Conservation (phyloP, 768 basidiomycete species). For the Serendipita indica region DNA sequence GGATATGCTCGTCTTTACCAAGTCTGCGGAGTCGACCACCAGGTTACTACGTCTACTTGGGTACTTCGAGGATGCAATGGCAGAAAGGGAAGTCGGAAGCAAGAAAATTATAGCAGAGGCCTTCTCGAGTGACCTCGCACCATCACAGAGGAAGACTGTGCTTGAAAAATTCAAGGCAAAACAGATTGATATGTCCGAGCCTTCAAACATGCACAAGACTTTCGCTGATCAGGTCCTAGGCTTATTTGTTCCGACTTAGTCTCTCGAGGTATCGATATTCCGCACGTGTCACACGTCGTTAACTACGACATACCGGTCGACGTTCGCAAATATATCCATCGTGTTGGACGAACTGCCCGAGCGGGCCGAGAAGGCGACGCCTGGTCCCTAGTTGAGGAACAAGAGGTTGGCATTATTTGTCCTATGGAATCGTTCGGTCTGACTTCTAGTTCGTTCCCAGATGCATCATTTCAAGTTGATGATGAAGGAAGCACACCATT, state of each 20-base stretch:
- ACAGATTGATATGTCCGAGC: slow-evolving; percentile 65
- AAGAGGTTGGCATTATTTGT: slow-evolving; percentile 40
- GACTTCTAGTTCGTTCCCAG: slow-evolving; percentile 25
- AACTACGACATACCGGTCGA: slow-evolving; percentile 96
- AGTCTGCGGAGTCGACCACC: slow-evolving; percentile 78
- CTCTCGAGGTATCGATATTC: slow-evolving; percentile 90
- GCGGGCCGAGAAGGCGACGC: slow-evolving; percentile 80
- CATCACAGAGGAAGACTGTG: slow-evolving; percentile 56
- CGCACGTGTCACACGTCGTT: slow-evolving; percentile 80
- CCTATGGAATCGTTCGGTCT: neutral
- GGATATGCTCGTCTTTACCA: slow-evolving; percentile 88
- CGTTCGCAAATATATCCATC: slow-evolving; percentile 95
- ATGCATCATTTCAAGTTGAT: slow-evolving; percentile 79
- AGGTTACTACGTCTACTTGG: slow-evolving; percentile 71
- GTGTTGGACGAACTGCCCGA: slow-evolving; percentile 89
- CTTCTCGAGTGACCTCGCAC: slow-evolving; percentile 76
- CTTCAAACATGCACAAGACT: neutral
- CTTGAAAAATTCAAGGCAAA: slow-evolving; percentile 69
- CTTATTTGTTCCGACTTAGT: slow-evolving; percentile 94
- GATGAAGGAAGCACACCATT: slow-evolving; percentile 56
- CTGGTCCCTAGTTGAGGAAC: slow-evolving; percentile 92
- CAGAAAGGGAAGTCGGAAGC: slow-evolving; percentile 15
- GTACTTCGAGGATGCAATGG: slow-evolving; percentile 51
- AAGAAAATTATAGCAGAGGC: slow-evolving; percentile 32
- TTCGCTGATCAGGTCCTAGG: slow-evolving; percentile 26